Base-by-base conservation (phyloP, 2,329 filamentous ascomycete genomes). In the Neoscytalidium dimidiatum region DNA sequence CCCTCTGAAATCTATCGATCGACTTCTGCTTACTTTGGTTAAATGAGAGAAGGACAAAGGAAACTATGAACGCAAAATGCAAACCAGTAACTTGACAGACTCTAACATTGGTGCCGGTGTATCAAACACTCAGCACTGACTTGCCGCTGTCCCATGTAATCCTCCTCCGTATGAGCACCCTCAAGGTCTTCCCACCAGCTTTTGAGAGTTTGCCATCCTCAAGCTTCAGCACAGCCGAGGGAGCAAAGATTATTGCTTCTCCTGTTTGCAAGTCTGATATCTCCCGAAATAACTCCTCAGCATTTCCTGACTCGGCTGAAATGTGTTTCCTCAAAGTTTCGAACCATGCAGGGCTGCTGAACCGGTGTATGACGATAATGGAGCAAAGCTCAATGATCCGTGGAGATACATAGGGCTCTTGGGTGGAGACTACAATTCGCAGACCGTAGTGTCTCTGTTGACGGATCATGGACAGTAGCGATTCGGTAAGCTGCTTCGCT, bases 361-460 rank as follows among this genome's bases (percentile, higher is more conserved):
- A 94, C 0, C 88, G 83, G 71, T 94, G 90, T 0, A 93, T 86
- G 14, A 93, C 82, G 0, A 86, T 90, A n/a, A 91, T 78, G 0
- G 86, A 88, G 73, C 88, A 92, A 0, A 94, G 79, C 61, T 92
- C 90, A 0, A 94, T 81, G 0, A 95, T 81, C 17, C 83, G 82
- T 0, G 87, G 86, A 0, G 88, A 89, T 3, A 94, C 82, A 0
- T 89, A 92, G 0, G 91, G 91, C 70, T 94, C 91, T 71, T 95
- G 90, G 0, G 91, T 94, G 0, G 90, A 88, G 29, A 94, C 88
- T 41, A 94, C 73, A 3, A 93, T 81, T 0, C 90, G 84, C 0
- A 85, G 82, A 0, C 84, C 90, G 0, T 88, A 76, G 71, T 94
- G 91, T 0, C 90, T 86, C 74, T 94, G 90, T n/a, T 89, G 81